These are phyloP conservation scores for Trifolium pratense DNA, from an alignment of 306 rosid species.

Conservation along the genomic window DNA sequence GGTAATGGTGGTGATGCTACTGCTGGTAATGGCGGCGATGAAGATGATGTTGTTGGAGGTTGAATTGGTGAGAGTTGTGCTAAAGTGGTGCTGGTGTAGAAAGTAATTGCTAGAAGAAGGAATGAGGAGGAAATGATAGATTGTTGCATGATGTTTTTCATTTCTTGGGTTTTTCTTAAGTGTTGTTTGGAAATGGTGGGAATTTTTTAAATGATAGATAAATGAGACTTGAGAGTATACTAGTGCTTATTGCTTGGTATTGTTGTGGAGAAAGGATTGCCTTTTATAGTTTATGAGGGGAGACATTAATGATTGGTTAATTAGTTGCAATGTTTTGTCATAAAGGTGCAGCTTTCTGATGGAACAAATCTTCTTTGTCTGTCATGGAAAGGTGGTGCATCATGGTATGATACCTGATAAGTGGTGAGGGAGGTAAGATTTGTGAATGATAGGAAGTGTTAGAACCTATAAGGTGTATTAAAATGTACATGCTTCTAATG, in stretches of 20 bases:
- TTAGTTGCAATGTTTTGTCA: slow-evolving; percentile 36
- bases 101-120: slow-evolving; percentile 43
- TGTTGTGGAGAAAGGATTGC: slow-evolving; percentile 36
- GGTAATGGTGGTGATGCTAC: slow-evolving; percentile 14
- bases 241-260: neutral
- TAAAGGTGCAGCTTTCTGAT: slow-evolving; percentile 19
- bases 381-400: slow-evolving; percentile 46
- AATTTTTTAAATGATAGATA: too few species aligned
- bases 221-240: neutral
- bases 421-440: slow-evolving; percentile 11
- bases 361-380: neutral
- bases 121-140: slow-evolving; percentile 41
- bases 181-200: neutral
- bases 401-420: neutral
- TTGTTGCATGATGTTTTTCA: slow-evolving; percentile 40
- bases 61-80: slow-evolving; percentile 54
- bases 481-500: neutral
- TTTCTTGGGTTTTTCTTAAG: neutral
- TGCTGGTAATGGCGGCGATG: neutral
- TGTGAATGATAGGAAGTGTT: slow-evolving; percentile 9
- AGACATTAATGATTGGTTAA: slow-evolving; percentile 1
- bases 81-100: slow-evolving; percentile 38
- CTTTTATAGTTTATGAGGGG: slow-evolving; percentile 22
- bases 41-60: slow-evolving; percentile 44
- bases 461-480: neutral